Evolutionary conservation across 345 rosid species (phyloP), one percentile per base, ranked within the genome.

Genomic region (Microthlaspi erraticum): DNA sequence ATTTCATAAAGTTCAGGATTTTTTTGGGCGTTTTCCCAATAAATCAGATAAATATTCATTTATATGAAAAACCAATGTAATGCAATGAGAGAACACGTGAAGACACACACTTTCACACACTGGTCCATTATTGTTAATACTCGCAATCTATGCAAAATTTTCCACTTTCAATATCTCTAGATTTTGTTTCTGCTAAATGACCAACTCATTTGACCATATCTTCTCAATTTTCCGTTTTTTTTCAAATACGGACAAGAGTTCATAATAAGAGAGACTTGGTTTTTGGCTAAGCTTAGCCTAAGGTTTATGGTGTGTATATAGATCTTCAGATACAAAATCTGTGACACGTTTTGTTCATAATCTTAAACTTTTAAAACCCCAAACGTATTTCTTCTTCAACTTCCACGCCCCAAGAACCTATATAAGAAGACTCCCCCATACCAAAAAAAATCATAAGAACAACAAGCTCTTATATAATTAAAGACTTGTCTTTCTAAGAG

Each of bases 331-430:
- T 33, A 10, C 13, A 66, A 7, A 74, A 20, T 16, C 9, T 50
- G 16, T 59, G 73, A 74, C 68, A 74, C 67, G 67, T 74, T 49
- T 10, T 33, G 13, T 26, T 56, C 53, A 48, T 26, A 66, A 50
- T 59, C 60, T 66, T 54, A 32, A n/a, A 19, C 7, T 39, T 34
- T 14, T 73, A 29, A 73, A 38, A 29, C 23, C 13, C 14, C 2
- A 66, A 58, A 64, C n/a, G 6, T 64, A 45, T 29, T 5, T 58
- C 19, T 60, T 66, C 72, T 49, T 29, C 26, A 20, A 8, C 33
- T 43, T 39, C 8, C 16, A 46, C 31, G 11, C 36, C 55, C 34
- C 34, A 59, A 39, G 5, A 58, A 1, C 2, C 5, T 41, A 41
- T 66, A 50, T 74, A 59, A 66, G 29, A 13, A 50, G 36, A 32